Conservation (phyloP, 257 asterid species). For the Forsythia viridissima region DNA sequence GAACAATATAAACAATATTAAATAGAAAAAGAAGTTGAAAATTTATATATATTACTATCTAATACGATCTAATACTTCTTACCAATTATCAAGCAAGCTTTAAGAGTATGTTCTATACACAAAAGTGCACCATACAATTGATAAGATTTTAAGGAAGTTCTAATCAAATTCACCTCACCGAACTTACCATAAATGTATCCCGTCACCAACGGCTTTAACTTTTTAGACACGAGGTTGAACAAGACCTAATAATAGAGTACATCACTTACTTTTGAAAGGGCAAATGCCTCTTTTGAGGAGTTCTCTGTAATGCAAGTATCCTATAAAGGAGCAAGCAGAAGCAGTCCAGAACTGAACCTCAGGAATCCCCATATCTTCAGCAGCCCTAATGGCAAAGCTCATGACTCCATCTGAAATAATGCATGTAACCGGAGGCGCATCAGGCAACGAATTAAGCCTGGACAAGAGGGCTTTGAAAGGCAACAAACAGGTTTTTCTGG, state of each 20-base stretch:
- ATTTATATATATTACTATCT: too few species aligned
- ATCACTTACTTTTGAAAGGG: conserved; percentile 47
- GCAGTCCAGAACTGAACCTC: conserved; percentile 55
- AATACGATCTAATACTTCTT: too few species aligned
- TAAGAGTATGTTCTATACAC: too few species aligned
- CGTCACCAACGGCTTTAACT: too few species aligned
- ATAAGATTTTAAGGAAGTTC: too few species aligned
- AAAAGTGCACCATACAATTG: too few species aligned
- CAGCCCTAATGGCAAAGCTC: conserved; percentile 48
- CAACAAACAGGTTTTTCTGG: conserved; percentile 37
- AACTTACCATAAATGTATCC: too few species aligned
- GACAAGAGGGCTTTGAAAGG: conserved; percentile 38
- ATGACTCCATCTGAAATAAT: conserved; percentile 50
- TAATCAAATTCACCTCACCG: too few species aligned
- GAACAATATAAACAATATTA: too few species aligned
- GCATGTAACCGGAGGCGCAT: conserved; percentile 39
- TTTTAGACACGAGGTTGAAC: background rate
- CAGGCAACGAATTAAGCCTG: conserved; percentile 28
- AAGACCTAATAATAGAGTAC: background rate
- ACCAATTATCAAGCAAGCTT: too few species aligned
- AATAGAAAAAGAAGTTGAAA: too few species aligned
- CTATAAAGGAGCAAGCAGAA: conserved; percentile 47
- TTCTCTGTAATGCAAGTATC: conserved; percentile 41
- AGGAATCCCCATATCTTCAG: conserved; percentile 46
- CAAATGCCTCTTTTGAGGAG: conserved; percentile 34